A percentile compares a stretch with the other conserved stretches of the same genome.
Evolutionary conservation across 768 basidiomycete species (phyloP).

Genomic region (Collybia mongolica): DNA sequence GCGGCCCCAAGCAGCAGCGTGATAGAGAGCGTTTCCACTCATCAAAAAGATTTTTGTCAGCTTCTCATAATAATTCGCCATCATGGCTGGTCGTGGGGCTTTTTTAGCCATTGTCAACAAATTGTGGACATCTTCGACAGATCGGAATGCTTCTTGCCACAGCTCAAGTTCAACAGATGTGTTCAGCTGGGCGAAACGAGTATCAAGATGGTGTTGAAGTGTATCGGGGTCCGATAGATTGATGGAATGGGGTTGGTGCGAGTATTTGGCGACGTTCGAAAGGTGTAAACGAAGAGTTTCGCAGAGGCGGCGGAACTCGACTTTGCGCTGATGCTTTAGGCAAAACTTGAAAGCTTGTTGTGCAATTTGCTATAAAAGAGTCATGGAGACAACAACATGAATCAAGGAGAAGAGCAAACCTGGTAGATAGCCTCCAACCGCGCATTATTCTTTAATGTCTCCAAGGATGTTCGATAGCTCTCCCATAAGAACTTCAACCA

Average conservation of each 20-base stretch:
- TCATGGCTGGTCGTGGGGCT: slow-evolving; percentile 90
- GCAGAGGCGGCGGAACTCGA: slow-evolving; percentile 95
- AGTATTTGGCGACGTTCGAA: slow-evolving; percentile 91
- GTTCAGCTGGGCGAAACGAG: slow-evolving; percentile 94
- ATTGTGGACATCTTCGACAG: slow-evolving; percentile 97
- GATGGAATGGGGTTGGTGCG: slow-evolving; percentile 91
- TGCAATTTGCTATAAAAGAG: slow-evolving; percentile 72
- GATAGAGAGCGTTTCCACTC: slow-evolving; percentile 91
- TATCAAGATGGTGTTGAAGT: slow-evolving; percentile 93
- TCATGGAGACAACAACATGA: neutral
- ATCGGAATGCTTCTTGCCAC: slow-evolving; percentile 99
- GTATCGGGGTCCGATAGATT: slow-evolving; percentile 95
- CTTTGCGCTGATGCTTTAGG: slow-evolving; percentile 87
- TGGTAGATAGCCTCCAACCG: slow-evolving; percentile 93
- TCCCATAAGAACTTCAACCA: slow-evolving; percentile 99
- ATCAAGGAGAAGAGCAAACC: slow-evolving; percentile 39
- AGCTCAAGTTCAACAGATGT: slow-evolving; percentile 97
- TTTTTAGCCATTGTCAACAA: slow-evolving; percentile 93
- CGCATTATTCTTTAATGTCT: slow-evolving; percentile 95
- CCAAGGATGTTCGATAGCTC: slow-evolving; percentile 92
- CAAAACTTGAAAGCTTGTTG: slow-evolving; percentile 98
- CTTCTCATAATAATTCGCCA: slow-evolving; percentile 99
- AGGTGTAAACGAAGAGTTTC: slow-evolving; percentile 96
- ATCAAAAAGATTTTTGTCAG: slow-evolving; percentile 95
- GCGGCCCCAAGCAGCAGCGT: slow-evolving; percentile 93